These are phyloP conservation scores for Xylaria hypoxylon DNA, from an alignment of 2,329 filamentous ascomycete species.

Conservation along the genomic window DNA sequence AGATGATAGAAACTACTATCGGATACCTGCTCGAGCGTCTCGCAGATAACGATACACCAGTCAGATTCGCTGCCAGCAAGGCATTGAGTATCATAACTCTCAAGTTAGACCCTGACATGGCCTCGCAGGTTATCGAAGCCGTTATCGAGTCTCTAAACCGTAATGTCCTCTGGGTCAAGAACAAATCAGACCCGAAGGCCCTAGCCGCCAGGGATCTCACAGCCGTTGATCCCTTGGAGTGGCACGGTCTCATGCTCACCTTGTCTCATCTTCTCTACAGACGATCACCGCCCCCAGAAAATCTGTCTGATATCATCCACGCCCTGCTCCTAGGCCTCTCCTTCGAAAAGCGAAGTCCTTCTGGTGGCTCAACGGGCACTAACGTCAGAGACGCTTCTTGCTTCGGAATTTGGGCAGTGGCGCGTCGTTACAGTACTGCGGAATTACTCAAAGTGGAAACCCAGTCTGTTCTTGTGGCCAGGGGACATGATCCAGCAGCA, in stretches of 20 bases:
- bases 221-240: constrained; percentile 82
- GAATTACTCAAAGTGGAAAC: constrained; percentile 77
- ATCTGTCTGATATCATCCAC: constrained; percentile 79
- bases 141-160: constrained; percentile 77
- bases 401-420: constrained; percentile 94
- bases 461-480: constrained; percentile 57
- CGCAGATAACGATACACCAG: constrained; percentile 89
- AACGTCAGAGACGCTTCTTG: constrained; percentile 96
- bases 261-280: constrained; percentile 88
- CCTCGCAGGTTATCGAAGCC: constrained; percentile 86
- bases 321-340: constrained; percentile 82
- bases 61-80: constrained; percentile 91
- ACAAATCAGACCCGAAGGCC: constrained; percentile 50
- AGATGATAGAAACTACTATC: constrained; percentile 82
- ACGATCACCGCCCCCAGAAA: constrained; percentile 77
- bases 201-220: constrained; percentile 70
- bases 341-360: constrained; percentile 89
- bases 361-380: constrained; percentile 85
- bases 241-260: constrained; percentile 93
- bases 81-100: constrained; percentile 87
- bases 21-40: constrained; percentile 82
- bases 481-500: constrained; percentile 51
- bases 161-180: constrained; percentile 66
- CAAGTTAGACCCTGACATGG: constrained; percentile 83
- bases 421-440: constrained; percentile 83